Evolutionary conservation across 139 green algal genomes (phyloP), one percentile per base, ranked within the genome.

Genomic region (Micromonas commoda): DNA sequence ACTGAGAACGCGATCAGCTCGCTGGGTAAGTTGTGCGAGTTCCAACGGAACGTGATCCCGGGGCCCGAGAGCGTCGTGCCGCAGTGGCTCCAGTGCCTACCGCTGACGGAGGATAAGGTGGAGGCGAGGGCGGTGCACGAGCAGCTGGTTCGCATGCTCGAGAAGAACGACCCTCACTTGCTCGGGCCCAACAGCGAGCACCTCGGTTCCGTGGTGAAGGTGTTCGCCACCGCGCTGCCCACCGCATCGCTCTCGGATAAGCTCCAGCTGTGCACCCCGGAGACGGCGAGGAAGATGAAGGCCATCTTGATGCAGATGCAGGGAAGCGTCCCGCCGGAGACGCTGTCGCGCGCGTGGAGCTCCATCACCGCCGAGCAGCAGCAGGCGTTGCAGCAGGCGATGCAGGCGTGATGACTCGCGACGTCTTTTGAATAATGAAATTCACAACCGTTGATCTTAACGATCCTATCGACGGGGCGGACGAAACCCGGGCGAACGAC

Each of bases 201-300:
- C 68, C 39, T 81, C n/a, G 82, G 53, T 26, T 26, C 21, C 0
- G 61, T 74, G 3, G 32, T 79, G 24, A 28, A n/a, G 16, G 53
- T 82, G 51, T 73, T 82, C 23, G 67, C 64, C 1, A 54, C 76
- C 28, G 63, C 76, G 1, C 23, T 82, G 53, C 68, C 84, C 45
- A 75, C 68, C 19, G 31, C 68, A 0, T 38, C 26, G n/a, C 23
- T 60, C 5, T 61, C 34, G n/a, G 68, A 38, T 29, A 75, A 75
- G 26, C 37, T 75, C 5, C 35, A n/a, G 23, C 29, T 75, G 37
- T 38, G 31, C 68, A 39, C 52, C 6, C 34, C 23, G 24, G 68
- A 75, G 29, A 39, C 33, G 9, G 35, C 34, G 68, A 4, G 24
- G 37, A 3, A 5, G 24, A 75, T 75, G 68, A 75, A 75, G 68